Percentiles rank a stretch among this genome's conserved stretches.
phyloP scores from a whole-genome alignment of 176 grass and related monocot genomes.

The Eleusine indica region DNA sequence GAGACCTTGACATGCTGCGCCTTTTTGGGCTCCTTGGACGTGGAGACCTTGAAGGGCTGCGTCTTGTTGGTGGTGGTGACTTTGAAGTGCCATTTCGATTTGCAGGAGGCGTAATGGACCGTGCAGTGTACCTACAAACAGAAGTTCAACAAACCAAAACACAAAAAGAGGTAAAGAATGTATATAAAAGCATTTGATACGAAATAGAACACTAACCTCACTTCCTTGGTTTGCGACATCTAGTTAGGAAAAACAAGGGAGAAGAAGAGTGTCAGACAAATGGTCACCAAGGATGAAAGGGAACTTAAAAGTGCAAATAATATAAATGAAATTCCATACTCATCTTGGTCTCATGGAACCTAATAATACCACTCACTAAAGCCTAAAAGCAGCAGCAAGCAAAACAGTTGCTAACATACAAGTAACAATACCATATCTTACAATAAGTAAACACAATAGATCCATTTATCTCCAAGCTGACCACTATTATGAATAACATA shows the following conservation, averaged over 20 bases:
- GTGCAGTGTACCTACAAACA: conserved; percentile 79
- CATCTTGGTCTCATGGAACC: not conserved
- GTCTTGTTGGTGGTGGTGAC: conserved; percentile 54
- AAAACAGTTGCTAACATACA: not conserved
- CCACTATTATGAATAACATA: not conserved
- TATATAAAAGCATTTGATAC: conserved; percentile 8
- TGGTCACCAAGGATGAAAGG: conserved; percentile 3
- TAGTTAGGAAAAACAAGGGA: conserved; percentile 41
- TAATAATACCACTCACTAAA: not conserved
- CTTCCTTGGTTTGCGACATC: conserved; percentile 96
- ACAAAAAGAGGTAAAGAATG: not conserved
- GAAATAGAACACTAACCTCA: conserved; percentile 65
- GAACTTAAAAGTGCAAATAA: not conserved
- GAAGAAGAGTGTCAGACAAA: conserved; percentile 38
- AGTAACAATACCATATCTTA: not conserved
- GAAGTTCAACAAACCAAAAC: conserved; percentile 20
- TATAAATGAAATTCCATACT: conserved; percentile 3
- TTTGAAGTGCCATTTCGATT: conserved; percentile 52
- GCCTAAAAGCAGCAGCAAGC: not conserved
- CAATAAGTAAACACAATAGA: not conserved
- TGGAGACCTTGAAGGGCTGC: conserved; percentile 58
- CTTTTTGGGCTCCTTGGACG: conserved; percentile 47
- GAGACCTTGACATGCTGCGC: conserved; percentile 50
- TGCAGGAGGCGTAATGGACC: conserved; percentile 85
- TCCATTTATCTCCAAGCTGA: not conserved